Conservation (phyloP, 768 basidiomycete species). For the Melanogaster broomeanus region DNA sequence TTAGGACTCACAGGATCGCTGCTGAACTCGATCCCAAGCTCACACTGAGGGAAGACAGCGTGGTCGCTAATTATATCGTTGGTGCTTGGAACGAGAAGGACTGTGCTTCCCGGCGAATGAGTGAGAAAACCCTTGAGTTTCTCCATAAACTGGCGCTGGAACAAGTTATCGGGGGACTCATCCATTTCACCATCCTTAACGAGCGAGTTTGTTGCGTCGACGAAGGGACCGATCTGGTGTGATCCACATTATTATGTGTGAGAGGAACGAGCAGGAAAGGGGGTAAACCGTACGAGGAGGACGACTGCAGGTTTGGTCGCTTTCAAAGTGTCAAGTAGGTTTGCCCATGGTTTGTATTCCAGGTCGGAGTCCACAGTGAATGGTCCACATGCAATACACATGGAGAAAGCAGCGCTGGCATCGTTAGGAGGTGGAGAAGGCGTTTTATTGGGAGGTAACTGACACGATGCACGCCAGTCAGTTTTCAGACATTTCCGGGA, state of each 20-base stretch:
- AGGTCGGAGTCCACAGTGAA: conserved; percentile 82
- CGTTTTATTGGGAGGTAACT: conserved; percentile 66
- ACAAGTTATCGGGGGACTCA: conserved; percentile 63
- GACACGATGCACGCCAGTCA: neutral
- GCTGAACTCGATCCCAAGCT: conserved; percentile 45
- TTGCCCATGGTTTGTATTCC: conserved; percentile 67
- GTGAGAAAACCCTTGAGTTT: conserved; percentile 59
- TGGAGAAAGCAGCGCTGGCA: conserved; percentile 52
- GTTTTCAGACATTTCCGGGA: neutral
- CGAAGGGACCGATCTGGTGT: conserved; percentile 85
- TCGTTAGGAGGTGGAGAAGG: conserved; percentile 38
- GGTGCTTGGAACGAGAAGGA: conserved; percentile 81
- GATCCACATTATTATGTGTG: neutral
- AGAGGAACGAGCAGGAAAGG: neutral
- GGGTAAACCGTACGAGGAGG: conserved; percentile 58
- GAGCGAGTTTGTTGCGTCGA: conserved; percentile 74
- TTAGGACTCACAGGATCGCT: conserved; percentile 51
- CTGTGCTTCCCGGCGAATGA: conserved; percentile 63
- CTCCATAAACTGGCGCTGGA: conserved; percentile 61
- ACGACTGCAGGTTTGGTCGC: conserved; percentile 70
- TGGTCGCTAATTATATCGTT: conserved; percentile 81
- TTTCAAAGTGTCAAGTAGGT: conserved; percentile 63
- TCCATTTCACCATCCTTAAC: conserved; percentile 78
- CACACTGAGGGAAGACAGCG: conserved; percentile 83
- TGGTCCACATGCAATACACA: conserved; percentile 83